Conservation (phyloP, 257 asterid genomes). For the Lycium ferocissimum region DNA sequence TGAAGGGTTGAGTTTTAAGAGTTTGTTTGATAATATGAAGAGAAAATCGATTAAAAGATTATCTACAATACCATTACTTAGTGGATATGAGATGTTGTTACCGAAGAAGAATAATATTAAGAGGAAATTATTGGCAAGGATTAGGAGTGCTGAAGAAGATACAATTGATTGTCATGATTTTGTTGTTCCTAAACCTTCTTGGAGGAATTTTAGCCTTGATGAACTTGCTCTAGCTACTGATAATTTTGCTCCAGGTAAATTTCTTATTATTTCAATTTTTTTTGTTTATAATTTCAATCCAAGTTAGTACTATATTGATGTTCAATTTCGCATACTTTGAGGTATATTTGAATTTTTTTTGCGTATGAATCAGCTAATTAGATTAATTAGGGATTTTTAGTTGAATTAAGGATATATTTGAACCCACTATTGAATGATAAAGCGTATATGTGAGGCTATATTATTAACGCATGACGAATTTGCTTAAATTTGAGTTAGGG, state of each 20-base stretch:
- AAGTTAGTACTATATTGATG: no score
- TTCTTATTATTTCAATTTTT: neutral
- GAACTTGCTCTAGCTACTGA: conserved; percentile 74
- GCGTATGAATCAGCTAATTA: no score
- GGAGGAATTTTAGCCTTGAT: conserved; percentile 65
- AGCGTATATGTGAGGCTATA: no score
- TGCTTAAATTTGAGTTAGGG: no score
- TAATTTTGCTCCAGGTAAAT: conserved; percentile 64
- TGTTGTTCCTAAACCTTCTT: conserved; percentile 72
- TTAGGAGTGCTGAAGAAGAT: conserved; percentile 60
- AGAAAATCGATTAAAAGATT: conserved; percentile 53
- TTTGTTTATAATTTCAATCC: neutral
- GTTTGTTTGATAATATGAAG: conserved; percentile 59
- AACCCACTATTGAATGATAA: no score
- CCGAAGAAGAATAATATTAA: conserved; percentile 51
- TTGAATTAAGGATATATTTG: no score
- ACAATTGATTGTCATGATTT: conserved; percentile 56
- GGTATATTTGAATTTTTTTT: no score
- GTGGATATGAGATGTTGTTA: conserved; percentile 43
- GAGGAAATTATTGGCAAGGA: conserved; percentile 57
- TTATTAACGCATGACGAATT: no score
- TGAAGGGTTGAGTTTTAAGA: conserved; percentile 53
- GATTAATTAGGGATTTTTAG: no score
- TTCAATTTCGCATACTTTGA: no score
- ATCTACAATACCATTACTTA: conserved; percentile 39